These are phyloP conservation scores for Ogataea siamensis DNA, from an alignment of 805 yeast species.

Conservation along the genomic window DNA sequence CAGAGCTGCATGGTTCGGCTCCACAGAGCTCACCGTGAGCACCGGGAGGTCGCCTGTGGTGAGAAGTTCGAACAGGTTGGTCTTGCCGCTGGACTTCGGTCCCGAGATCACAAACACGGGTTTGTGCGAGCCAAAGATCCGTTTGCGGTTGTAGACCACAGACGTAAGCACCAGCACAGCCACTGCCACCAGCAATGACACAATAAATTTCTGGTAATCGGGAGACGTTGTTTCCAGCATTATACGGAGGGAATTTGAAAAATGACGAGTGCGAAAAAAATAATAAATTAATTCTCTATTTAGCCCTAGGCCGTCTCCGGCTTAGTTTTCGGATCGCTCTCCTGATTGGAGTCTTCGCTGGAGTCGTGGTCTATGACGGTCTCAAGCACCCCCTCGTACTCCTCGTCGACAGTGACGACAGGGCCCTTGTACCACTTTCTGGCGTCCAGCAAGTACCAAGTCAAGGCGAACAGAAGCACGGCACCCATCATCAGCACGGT, in stretches of 20 bases:
- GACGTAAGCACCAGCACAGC: slow-evolving; percentile 20
- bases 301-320: neutral
- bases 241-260: neutral
- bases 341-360: neutral
- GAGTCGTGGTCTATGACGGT: slow-evolving; percentile 9
- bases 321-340: neutral
- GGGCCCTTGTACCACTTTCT: slow-evolving; percentile 58
- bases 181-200: slow-evolving; percentile 16
- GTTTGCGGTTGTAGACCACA: slow-evolving; percentile 16
- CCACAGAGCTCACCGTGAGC: slow-evolving; percentile 27
- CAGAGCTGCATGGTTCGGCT: slow-evolving; percentile 40
- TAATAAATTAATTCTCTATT: neutral
- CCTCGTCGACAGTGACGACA: slow-evolving; percentile 43
- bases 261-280: slow-evolving; percentile 1
- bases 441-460: slow-evolving; percentile 50
- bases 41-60: slow-evolving; percentile 16
- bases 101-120: slow-evolving; percentile 20
- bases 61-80: slow-evolving; percentile 20
- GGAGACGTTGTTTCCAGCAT: slow-evolving; percentile 5
- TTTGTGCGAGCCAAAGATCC: slow-evolving; percentile 11
- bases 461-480: slow-evolving; percentile 36
- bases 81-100: slow-evolving; percentile 22
- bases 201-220: slow-evolving; percentile 12
- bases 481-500: slow-evolving; percentile 49
- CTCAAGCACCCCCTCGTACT: slow-evolving; percentile 24